Evolutionary conservation across 164 flowering plant genomes (phyloP), one percentile per base, ranked within the genome.

Genomic region (Saururus chinensis): DNA sequence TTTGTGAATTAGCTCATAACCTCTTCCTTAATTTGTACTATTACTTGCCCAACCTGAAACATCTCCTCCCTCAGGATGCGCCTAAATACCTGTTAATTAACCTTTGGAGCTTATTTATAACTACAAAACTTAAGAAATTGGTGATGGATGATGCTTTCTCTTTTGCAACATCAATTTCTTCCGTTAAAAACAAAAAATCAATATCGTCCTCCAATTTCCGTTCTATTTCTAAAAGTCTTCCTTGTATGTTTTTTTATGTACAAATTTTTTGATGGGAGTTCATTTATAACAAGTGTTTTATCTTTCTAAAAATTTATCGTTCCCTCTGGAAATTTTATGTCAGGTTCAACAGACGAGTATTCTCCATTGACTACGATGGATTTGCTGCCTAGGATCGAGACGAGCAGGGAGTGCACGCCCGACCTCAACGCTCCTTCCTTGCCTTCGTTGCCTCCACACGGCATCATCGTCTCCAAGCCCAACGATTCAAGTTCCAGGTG

Each of bases 311-410:
- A n/a, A n/a, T n/a, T n/a, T n/a, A n/a, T n/a, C n/a, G n/a, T n/a
- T n/a, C 12, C 11, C 1, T 59, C 7, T n/a, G 25, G 16, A 26
- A 7, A 19, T 14, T 19, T n/a, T n/a, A n/a, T 26, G n/a, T 5
- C 35, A 4, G 52, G 11, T 13, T 0, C 22, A 19, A 40, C 64
- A 2, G 77, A 65, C 45, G 19, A 59, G 19, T 51, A 12, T 41
- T 68, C 52, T 20, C 66, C 54, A 10, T n/a, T 53, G 22, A 12
- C 70, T 9, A 70, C 76, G 0, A 79, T 77, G 82, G 75, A 77
- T 66, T 67, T 80, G n/a, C 71, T 82, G 51, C 79, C 81, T 26
- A 57, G 51, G 30, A 63, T 41, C 9, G 57, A 77, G 74, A n/a
- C n/a, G n/a, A 40, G 61, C 53, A 14, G 40, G 71, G 5, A 51